A percentile compares a stretch with the other conserved stretches of the same genome.
Evolutionary conservation across 1,284 basidiomycete genomes (phyloP).

Genomic region (Pascua guehoae): DNA sequence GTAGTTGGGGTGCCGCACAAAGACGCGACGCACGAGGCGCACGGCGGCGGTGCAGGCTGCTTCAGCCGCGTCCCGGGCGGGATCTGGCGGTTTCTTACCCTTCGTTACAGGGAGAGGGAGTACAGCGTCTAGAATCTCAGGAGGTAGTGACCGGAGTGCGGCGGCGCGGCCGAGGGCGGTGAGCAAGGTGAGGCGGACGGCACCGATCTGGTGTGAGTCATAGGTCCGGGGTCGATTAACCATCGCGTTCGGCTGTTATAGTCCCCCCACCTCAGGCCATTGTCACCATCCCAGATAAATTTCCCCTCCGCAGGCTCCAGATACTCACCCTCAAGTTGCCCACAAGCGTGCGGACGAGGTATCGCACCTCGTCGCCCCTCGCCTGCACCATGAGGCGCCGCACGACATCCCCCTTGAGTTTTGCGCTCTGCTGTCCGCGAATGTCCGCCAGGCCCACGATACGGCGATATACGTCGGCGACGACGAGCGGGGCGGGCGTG

Average conservation of each 20-base stretch:
- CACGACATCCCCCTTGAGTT: constrained; percentile 72
- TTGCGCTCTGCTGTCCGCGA: constrained; percentile 70
- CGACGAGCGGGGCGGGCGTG: constrained; percentile 65
- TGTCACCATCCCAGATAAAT: no score
- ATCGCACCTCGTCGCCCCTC: constrained; percentile 81
- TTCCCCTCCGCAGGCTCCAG: neutral
- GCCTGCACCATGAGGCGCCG: constrained; percentile 78
- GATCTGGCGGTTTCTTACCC: constrained; percentile 49
- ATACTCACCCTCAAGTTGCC: constrained; percentile 69
- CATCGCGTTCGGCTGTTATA: neutral
- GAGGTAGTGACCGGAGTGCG: constrained; percentile 56
- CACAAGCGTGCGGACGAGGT: constrained; percentile 73
- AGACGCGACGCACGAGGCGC: constrained; percentile 66
- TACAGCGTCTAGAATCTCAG: constrained; percentile 48
- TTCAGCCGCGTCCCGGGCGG: constrained; percentile 53
- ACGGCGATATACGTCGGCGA: constrained; percentile 63
- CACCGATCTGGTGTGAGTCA: constrained; percentile 62
- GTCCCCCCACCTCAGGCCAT: no score
- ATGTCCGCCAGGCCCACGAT: constrained; percentile 63
- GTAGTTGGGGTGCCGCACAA: constrained; percentile 85
- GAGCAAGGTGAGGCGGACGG: constrained; percentile 76
- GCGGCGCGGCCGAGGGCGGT: constrained; percentile 78
- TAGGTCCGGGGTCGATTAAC: neutral
- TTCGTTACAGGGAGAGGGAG: constrained; percentile 38
- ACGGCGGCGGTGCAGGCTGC: constrained; percentile 59